Conservation (phyloP, 805 yeast species). For the Ogataea glucozyma region DNA sequence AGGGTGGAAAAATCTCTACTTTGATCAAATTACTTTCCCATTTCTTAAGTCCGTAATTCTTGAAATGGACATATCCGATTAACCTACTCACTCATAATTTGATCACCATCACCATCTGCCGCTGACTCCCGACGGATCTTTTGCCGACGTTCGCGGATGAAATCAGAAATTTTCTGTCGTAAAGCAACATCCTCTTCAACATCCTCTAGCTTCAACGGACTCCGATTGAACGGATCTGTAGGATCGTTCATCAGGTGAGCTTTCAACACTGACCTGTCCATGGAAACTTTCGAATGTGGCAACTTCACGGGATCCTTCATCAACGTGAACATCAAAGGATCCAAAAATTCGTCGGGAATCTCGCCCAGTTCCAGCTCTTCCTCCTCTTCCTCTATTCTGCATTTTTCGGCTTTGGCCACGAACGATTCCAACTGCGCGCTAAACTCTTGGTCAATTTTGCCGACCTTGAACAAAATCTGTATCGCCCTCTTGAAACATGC, state of each 20-base stretch:
- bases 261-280: conserved; percentile 89
- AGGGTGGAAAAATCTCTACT: too few species aligned
- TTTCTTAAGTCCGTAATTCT: too few species aligned
- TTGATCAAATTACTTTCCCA: too few species aligned
- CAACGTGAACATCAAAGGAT: conserved; percentile 92
- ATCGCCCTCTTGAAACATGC: conserved; percentile 70
- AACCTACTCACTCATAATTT: neutral
- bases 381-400: conserved; percentile 64
- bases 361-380: conserved; percentile 91
- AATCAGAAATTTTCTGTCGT: conserved; percentile 58
- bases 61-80: too few species aligned
- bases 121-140: conserved; percentile 30
- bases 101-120: conserved; percentile 6
- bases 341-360: conserved; percentile 93
- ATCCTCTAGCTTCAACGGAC: conserved; percentile 86
- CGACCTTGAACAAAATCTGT: conserved; percentile 55
- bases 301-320: conserved; percentile 97
- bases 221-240: conserved; percentile 95
- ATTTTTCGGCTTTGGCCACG: conserved; percentile 62
- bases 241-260: conserved; percentile 92
- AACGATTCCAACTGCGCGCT: conserved; percentile 55
- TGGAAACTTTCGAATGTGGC: conserved; percentile 81
- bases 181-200: conserved; percentile 77
- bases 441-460: conserved; percentile 53
- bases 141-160: conserved; percentile 46